These are phyloP conservation scores for Tardiomyces digboiensis DNA, from an alignment of 1,139 yeast genomes.

Conservation along the genomic window DNA sequence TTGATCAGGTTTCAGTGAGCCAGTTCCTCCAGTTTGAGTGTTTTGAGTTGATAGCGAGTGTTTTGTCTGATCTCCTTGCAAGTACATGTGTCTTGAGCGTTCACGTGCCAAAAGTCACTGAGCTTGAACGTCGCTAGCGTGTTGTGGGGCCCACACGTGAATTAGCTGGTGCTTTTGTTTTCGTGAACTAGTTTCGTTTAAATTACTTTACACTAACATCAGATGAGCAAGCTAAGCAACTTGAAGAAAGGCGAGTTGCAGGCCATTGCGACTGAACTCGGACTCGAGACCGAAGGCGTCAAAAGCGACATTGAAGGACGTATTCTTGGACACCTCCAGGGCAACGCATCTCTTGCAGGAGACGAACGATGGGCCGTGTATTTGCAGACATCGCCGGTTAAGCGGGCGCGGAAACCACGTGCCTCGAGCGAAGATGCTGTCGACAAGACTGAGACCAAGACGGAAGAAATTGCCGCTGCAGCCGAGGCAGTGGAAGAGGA, in stretches of 20 bases:
- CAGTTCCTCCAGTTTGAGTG: no score
- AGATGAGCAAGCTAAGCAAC: slow-evolving; percentile 8
- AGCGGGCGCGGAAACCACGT: slow-evolving; percentile 15
- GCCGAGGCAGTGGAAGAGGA: slow-evolving; percentile 3
- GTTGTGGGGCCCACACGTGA: no score
- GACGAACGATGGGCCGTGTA: background rate
- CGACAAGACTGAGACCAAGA: slow-evolving; percentile 4
- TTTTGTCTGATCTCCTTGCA: no score
- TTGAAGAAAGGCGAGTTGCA: slow-evolving; percentile 29
- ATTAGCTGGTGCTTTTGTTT: no score
- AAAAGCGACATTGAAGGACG: slow-evolving; percentile 21
- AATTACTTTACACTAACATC: background rate
- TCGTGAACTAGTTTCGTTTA: no score
- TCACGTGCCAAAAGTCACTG: no score
- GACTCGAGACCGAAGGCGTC: slow-evolving; percentile 19
- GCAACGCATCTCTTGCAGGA: background rate
- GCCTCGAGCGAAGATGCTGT: slow-evolving; percentile 8
- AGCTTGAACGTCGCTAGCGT: no score
- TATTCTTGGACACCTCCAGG: slow-evolving; percentile 6
- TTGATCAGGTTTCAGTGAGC: no score
- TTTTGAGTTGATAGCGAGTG: no score
- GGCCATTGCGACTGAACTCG: slow-evolving; percentile 26
- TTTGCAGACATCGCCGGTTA: slow-evolving; percentile 16
- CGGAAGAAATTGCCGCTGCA: slow-evolving; percentile 5
- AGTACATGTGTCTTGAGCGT: no score